phyloP scores from a whole-genome alignment of 2,329 filamentous ascomycete species.

The Fusarium tanahbumbuense region DNA sequence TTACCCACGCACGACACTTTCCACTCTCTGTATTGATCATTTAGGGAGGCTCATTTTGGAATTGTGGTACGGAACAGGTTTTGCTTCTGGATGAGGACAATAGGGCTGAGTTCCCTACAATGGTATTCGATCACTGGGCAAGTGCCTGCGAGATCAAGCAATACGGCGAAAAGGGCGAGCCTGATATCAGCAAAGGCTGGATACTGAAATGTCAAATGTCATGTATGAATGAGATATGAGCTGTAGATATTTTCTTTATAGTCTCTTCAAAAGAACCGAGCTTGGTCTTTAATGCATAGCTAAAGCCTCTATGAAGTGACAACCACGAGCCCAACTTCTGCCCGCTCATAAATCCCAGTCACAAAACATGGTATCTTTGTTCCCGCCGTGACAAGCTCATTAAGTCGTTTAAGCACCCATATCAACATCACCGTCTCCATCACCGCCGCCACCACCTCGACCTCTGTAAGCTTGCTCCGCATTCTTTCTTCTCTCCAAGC shows the following conservation, averaged over 20 bases:
- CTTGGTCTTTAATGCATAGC: background rate
- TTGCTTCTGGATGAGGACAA: slow-evolving; percentile 23
- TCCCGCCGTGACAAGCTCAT: slow-evolving; percentile 1
- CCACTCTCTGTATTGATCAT: slow-evolving; percentile 21
- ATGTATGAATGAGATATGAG: slow-evolving; percentile 29
- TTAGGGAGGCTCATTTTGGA: slow-evolving; percentile 28
- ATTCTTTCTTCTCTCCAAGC: slow-evolving; percentile 65
- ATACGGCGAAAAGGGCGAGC: background rate
- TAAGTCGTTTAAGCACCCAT: slow-evolving; percentile 51
- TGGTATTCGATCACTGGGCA: background rate
- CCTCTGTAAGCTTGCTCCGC: slow-evolving; percentile 52
- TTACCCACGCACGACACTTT: background rate
- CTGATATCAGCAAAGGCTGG: background rate
- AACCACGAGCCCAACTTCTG: slow-evolving; percentile 3
- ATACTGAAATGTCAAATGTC: slow-evolving; percentile 24
- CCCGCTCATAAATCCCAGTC: background rate
- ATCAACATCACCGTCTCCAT: slow-evolving; percentile 57
- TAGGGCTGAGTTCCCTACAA: background rate
- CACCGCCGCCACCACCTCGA: slow-evolving; percentile 48
- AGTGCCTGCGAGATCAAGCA: background rate
- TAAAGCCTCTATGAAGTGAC: background rate
- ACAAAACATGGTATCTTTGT: slow-evolving; percentile 19
- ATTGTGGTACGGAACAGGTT: slow-evolving; percentile 11
- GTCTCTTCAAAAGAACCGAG: background rate
- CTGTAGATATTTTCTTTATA: background rate